These are phyloP conservation scores for Sarocladium brachiariae DNA, from an alignment of 2,329 filamentous ascomycete genomes.

Conservation along the genomic window DNA sequence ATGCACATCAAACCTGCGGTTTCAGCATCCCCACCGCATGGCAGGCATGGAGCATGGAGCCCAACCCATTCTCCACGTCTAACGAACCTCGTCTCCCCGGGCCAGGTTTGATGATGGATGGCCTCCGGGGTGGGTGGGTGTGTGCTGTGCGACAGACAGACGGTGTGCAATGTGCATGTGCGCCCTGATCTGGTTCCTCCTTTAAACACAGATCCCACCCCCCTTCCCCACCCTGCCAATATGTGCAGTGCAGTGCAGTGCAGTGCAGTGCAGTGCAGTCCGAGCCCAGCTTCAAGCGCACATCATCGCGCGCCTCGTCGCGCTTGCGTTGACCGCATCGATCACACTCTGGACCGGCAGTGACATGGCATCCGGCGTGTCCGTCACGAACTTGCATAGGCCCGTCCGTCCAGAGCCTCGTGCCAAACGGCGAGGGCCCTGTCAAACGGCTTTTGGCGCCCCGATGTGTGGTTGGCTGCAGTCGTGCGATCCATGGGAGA, in stretches of 20 bases:
- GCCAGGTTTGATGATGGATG: slow-evolving; percentile 3
- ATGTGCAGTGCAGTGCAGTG: too few species aligned
- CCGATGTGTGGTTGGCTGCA: slow-evolving; percentile 4
- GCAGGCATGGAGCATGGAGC: slow-evolving; percentile 1
- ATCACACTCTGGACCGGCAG: slow-evolving; percentile 3
- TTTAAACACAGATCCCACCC: slow-evolving; percentile 5
- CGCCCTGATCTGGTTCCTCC: slow-evolving; percentile 6
- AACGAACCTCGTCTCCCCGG: slow-evolving; percentile 5
- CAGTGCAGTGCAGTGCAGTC: too few species aligned
- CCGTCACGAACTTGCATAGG: slow-evolving; percentile 1
- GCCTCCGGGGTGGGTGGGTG: neutral
- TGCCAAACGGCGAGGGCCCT: slow-evolving; percentile 4
- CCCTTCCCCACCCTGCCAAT: neutral
- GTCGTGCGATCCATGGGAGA: slow-evolving; percentile 1
- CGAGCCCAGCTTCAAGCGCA: slow-evolving; percentile 8
- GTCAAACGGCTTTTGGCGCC: slow-evolving; percentile 1
- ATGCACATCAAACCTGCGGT: slow-evolving; percentile 10
- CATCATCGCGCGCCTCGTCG: slow-evolving; percentile 9
- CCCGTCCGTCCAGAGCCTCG: neutral
- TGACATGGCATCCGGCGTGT: slow-evolving; percentile 1
- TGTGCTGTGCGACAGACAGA: slow-evolving; percentile 1
- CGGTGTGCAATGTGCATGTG: slow-evolving; percentile 6
- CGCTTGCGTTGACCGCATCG: slow-evolving; percentile 10
- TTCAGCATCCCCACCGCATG: slow-evolving; percentile 8
- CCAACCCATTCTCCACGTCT: slow-evolving; percentile 6